Evolutionary conservation across 1,284 basidiomycete genomes (phyloP).

Genomic region (Apiotrichum laibachii): DNA sequence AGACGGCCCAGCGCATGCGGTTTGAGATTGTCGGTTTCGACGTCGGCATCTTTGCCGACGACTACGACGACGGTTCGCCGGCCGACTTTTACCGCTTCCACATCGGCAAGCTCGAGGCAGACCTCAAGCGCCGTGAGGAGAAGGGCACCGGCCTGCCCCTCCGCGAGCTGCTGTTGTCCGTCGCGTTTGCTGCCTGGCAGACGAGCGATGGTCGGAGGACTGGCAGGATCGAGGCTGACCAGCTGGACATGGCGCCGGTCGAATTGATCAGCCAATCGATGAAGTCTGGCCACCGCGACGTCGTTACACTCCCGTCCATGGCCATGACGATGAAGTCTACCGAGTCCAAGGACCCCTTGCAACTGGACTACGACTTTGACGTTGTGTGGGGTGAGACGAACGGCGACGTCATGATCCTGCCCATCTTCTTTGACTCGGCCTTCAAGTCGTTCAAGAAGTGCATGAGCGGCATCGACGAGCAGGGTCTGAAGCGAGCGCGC

Average conservation of each 20-base stretch:
- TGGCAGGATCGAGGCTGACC: slow-evolving; percentile 26
- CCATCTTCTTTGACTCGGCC: slow-evolving; percentile 42
- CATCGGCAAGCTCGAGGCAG: slow-evolving; percentile 38
- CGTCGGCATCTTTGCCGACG: slow-evolving; percentile 42
- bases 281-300: slow-evolving; percentile 26
- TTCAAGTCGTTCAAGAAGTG: slow-evolving; percentile 36
- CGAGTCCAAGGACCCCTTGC: slow-evolving; percentile 27
- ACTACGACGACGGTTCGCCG: slow-evolving; percentile 30
- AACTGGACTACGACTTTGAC: slow-evolving; percentile 43
- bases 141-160: slow-evolving; percentile 21
- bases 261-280: slow-evolving; percentile 33
- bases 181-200: slow-evolving; percentile 37
- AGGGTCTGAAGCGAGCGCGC: slow-evolving; percentile 33
- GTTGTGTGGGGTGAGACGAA: slow-evolving; percentile 43
- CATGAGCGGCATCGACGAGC: slow-evolving; percentile 38
- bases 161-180: slow-evolving; percentile 33
- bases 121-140: slow-evolving; percentile 31
- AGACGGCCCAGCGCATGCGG: slow-evolving; percentile 41
- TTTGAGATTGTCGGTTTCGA: slow-evolving; percentile 45
- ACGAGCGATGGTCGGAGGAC: slow-evolving; percentile 32
- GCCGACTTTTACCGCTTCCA: slow-evolving; percentile 45
- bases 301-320: slow-evolving; percentile 40
- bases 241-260: slow-evolving; percentile 23
- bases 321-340: slow-evolving; percentile 42
- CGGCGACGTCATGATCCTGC: slow-evolving; percentile 42